Evolutionary conservation across 2,329 filamentous ascomycete genomes (phyloP), one percentile per base, ranked within the genome.

Genomic region (Colletotrichum plurivorum): DNA sequence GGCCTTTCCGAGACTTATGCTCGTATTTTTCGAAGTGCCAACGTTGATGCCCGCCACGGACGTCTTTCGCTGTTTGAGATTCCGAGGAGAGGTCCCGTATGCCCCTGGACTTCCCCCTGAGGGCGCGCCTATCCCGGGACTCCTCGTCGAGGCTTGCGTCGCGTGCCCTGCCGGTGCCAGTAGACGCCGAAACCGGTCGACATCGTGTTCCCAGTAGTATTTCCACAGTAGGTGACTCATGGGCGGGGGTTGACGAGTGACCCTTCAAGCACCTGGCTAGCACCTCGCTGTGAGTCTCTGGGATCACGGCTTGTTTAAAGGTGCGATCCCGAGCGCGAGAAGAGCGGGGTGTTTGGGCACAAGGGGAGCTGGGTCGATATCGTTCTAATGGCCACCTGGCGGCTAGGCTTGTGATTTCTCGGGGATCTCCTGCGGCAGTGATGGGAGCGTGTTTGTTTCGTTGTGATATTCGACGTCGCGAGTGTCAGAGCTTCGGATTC

Each of bases 151-250:
- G 68, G 83, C 77, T 75, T 89, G 88, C 71, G 85, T 78, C 77
- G 84, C 87, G 79, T 87, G 87, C 78, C 87, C 86, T 82, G 92
- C 87, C 80, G 89, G 90, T 78, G 91, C 91, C 88, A 99, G 88
- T 79, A 97, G 89, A 85, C 92, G 92, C 84, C 93, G 92, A 88
- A 99, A 98, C 79, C 86, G 90, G 81, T 97, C 95, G 90, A 97
- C 93, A 90, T 99, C 94, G 88, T 98, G 93, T 90, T 98, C 93
- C 87, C 97, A 92, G 81, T 95, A 98, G 81, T 90, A 94, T 88
- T 94, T 95, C 95, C 95, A 98, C 82, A 99, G 90, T 89, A 93
- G 89, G 86, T 94, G 92, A 92, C 94, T 98, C 95, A 98, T 96
- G 90, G 90, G 90, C 84, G 79, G 81, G 75, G 74, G 76, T 71